Evolutionary conservation across 2,329 filamentous ascomycete genomes (phyloP), one percentile per base, ranked within the genome.

Genomic region (Fusarium virguliforme): DNA sequence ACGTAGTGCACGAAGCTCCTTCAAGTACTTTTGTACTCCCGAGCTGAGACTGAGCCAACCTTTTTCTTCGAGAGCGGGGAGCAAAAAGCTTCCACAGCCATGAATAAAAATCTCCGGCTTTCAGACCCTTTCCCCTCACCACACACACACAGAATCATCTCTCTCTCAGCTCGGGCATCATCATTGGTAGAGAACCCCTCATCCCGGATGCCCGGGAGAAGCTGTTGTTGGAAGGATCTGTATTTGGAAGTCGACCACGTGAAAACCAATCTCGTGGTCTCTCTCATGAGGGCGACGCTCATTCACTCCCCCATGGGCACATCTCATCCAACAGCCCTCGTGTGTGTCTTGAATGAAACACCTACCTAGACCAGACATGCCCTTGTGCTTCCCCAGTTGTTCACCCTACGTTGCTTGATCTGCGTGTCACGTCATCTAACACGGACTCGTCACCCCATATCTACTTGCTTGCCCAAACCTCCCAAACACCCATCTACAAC

Each of bases 161-260:
- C 48, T 48, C 32, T 37, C 37, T 56, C 22, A 62, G 30, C 37
- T 43, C 53, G 40, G 60, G 68, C 56, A 40, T 71, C 55, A 64
- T 71, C 55, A 70, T 70, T 70, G 67, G 67, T 35, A 67, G 51
- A 22, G 46, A 24, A 48, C 64, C 61, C 68, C 68, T 69, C 68
- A 72, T 57, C 34, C 28, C 26, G 26, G 46, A 50, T 50, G 43
- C 18, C 35, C 48, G 55, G 41, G 38, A 40, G 35, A 51, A 51
- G 18, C 18, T 18, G 18, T 18, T 68, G 37, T 55, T 55, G 30
- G 37, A 67, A 66, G 65, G 65, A 72, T 15, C 68, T 18, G 43
- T 57, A 69, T 69, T 57, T 68, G 50, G 56, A 41, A 61, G n/a
- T 48, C 41, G 35, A n/a, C 43, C 38, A 46, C 26, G 22, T 58